A percentile compares a stretch with the other conserved stretches of the same genome.
These are phyloP conservation scores for Trametes sanguinea DNA, from an alignment of 768 basidiomycete genomes.

Conservation along the genomic window DNA sequence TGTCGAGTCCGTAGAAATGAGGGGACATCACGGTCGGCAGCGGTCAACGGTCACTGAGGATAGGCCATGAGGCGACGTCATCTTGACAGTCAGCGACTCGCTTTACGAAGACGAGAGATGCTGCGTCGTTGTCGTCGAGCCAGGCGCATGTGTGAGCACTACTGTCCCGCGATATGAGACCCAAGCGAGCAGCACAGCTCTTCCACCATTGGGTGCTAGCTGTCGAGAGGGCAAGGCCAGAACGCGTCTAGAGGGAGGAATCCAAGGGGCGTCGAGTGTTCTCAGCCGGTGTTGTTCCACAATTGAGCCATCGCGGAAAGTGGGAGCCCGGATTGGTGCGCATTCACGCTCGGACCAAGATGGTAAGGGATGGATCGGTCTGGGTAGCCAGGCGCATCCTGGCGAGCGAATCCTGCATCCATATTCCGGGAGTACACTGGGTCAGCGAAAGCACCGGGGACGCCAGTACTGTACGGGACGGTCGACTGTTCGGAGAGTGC, in stretches of 20 bases:
- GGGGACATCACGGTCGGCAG: too few relatives aligned
- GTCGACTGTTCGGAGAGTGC: slow-evolving; percentile 11
- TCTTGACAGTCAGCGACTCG: too few relatives aligned
- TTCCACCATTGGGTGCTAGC: not conserved
- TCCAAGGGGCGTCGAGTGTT: not conserved
- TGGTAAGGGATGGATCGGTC: slow-evolving; percentile 14
- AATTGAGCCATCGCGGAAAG: slow-evolving; percentile 19
- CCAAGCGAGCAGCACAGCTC: not conserved
- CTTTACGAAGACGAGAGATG: too few relatives aligned
- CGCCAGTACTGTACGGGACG: slow-evolving; percentile 18
- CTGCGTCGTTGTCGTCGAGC: too few relatives aligned
- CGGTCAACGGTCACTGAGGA: too few relatives aligned
- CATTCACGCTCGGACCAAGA: slow-evolving; percentile 4
- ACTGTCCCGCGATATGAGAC: not conserved
- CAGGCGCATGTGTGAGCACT: too few relatives aligned
- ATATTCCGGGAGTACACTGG: slow-evolving; percentile 20
- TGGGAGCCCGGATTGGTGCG: not conserved
- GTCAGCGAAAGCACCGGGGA: slow-evolving; percentile 23
- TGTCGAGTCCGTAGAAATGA: too few relatives aligned
- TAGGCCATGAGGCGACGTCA: too few relatives aligned
- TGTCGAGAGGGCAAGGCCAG: not conserved
- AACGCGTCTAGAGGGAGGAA: not conserved
- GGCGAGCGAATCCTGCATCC: slow-evolving; percentile 11
- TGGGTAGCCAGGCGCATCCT: slow-evolving; percentile 7
- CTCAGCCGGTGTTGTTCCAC: slow-evolving; percentile 22